A percentile compares a stretch with the other conserved stretches of the same genome.
phyloP scores from a whole-genome alignment of 2,329 filamentous ascomycete genomes.

The Aspergillus thermomutatus region DNA sequence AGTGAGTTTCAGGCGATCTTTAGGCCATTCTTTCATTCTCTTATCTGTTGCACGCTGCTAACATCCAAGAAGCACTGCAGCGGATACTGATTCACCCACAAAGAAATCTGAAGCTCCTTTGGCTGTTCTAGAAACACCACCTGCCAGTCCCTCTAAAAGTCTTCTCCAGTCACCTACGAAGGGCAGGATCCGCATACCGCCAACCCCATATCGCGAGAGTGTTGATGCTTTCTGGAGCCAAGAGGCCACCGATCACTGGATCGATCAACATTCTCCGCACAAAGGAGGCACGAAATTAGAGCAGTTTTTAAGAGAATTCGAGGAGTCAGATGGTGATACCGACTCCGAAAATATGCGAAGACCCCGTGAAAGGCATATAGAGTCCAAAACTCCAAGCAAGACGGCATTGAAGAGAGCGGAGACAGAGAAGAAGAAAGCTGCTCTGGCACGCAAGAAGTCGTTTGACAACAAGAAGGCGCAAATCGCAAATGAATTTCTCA shows the following conservation, averaged over 20 bases:
- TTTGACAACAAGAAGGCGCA: constrained; percentile 54
- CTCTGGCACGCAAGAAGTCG: constrained; percentile 41
- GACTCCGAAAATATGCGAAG: constrained; percentile 17
- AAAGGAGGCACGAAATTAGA: constrained; percentile 29
- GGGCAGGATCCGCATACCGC: constrained; percentile 42
- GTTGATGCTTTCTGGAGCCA: constrained; percentile 55
- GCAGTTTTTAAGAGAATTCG: constrained; percentile 30
- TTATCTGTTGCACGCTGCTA: constrained; percentile 5
- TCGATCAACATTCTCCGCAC: constrained; percentile 52
- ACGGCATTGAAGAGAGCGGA: constrained; percentile 39
- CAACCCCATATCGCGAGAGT: constrained; percentile 49
- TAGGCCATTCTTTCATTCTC: not conserved
- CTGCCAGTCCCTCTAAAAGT: constrained; percentile 42
- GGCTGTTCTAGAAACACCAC: constrained; percentile 36
- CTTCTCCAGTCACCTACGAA: constrained; percentile 49
- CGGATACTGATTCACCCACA: constrained; percentile 5
- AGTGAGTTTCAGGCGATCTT: constrained; percentile 13
- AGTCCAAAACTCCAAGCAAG: constrained; percentile 30
- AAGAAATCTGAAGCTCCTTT: constrained; percentile 8
- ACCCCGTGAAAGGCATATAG: constrained; percentile 4
- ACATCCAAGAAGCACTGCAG: constrained; percentile 8
- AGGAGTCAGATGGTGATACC: constrained; percentile 36
- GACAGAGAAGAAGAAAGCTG: constrained; percentile 35
- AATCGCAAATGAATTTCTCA: constrained; percentile 54
- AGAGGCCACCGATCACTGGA: constrained; percentile 52